Percentiles rank a stretch among this genome's conserved stretches.
Conservation (phyloP, 2,329 filamentous ascomycete species). For the Cladobotryum protrusum region DNA sequence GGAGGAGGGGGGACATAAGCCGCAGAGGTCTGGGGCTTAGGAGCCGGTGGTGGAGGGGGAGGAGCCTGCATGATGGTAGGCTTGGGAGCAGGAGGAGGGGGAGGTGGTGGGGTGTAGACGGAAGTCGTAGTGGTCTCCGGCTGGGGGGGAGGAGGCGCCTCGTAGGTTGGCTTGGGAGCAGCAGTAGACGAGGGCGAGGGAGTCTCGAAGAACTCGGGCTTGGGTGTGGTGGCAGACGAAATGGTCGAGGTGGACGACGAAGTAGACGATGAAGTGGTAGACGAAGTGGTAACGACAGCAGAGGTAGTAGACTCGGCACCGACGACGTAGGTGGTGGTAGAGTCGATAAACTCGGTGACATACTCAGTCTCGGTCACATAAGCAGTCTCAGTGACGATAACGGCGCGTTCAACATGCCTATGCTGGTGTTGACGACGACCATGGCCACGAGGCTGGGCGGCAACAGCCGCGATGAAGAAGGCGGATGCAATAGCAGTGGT, state of each 20-base stretch:
- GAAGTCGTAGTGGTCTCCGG: slow-evolving; percentile 16
- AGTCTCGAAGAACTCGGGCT: slow-evolving; percentile 1
- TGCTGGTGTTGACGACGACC: slow-evolving; percentile 32
- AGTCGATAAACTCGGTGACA: slow-evolving; percentile 44
- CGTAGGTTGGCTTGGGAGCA: slow-evolving; percentile 15
- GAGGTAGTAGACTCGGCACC: slow-evolving; percentile 27
- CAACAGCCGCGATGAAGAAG: slow-evolving; percentile 34
- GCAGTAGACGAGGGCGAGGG: slow-evolving; percentile 16
- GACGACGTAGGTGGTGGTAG: slow-evolving; percentile 41
- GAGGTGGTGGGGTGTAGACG: slow-evolving; percentile 18
- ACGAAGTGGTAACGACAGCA: slow-evolving; percentile 20
- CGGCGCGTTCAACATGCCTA: slow-evolving; percentile 30
- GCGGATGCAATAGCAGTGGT: slow-evolving; percentile 25
- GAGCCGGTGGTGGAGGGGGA: slow-evolving; percentile 20
- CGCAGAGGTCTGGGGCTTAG: slow-evolving; percentile 8
- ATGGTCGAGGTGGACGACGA: background rate
- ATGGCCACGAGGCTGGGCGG: slow-evolving; percentile 45
- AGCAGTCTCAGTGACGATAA: slow-evolving; percentile 41
- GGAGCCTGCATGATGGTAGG: slow-evolving; percentile 18
- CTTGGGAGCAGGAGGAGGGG: slow-evolving; percentile 19
- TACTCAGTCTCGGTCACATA: slow-evolving; percentile 45
- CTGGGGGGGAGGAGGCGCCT: slow-evolving; percentile 18
- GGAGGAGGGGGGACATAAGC: slow-evolving; percentile 11
- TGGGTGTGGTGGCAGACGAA: slow-evolving; percentile 12
- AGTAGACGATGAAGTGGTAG: slow-evolving; percentile 13